Evolutionary conservation across 495 filamentous ascomycete species (phyloP).

Genomic region (Bombardia bombarda): DNA sequence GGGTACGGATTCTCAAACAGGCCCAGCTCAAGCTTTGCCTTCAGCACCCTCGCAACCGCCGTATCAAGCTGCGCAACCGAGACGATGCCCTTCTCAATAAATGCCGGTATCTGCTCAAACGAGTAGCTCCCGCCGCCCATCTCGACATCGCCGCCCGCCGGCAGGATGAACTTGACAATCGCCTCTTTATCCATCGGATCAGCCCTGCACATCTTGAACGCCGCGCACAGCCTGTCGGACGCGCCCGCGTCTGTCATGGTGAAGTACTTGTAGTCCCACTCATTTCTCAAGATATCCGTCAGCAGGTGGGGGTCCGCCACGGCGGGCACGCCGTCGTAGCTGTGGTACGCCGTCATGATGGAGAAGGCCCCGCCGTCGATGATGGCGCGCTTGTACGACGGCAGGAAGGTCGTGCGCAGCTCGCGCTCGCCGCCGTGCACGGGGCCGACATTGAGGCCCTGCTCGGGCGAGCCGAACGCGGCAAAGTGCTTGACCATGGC

Average conservation of each 20-base stretch:
- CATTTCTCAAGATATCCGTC: slow-evolving; percentile 56
- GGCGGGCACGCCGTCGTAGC: slow-evolving; percentile 60
- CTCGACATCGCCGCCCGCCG: slow-evolving; percentile 64
- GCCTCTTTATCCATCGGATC: slow-evolving; percentile 52
- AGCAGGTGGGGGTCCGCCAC: slow-evolving; percentile 53
- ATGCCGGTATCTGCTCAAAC: slow-evolving; percentile 55
- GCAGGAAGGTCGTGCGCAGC: slow-evolving; percentile 59
- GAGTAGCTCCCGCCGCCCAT: slow-evolving; percentile 70
- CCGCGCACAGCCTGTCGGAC: slow-evolving; percentile 55
- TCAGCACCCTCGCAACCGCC: slow-evolving; percentile 54
- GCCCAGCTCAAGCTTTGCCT: slow-evolving; percentile 57
- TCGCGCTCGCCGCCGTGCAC: slow-evolving; percentile 63
- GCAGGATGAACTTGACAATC: slow-evolving; percentile 41
- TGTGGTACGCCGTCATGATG: slow-evolving; percentile 63
- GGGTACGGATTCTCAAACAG: slow-evolving; percentile 60
- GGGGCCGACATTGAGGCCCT: slow-evolving; percentile 60
- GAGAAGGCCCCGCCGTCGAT: slow-evolving; percentile 57
- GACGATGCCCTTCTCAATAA: slow-evolving; percentile 51
- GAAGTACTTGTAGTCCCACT: slow-evolving; percentile 66
- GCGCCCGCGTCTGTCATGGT: slow-evolving; percentile 51
- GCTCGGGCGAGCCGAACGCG: slow-evolving; percentile 56
- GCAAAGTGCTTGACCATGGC: slow-evolving; percentile 65
- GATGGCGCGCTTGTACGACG: slow-evolving; percentile 57
- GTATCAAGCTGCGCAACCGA: slow-evolving; percentile 48
- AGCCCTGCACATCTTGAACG: slow-evolving; percentile 52